Evolutionary conservation across 306 rosid species (phyloP).

Genomic region (Acacia melanoxylon): DNA sequence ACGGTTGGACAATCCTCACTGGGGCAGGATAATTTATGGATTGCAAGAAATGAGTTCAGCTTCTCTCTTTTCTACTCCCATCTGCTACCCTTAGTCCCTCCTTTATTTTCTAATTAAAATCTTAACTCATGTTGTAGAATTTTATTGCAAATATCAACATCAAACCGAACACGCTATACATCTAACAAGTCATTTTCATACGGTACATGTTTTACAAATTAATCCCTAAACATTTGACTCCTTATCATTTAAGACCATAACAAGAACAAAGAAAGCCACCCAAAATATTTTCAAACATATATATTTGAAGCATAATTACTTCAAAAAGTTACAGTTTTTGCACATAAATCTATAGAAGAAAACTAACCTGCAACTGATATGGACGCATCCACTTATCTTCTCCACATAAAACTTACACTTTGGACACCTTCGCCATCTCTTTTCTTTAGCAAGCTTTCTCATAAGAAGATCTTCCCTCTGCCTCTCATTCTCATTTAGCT

Average conservation of each 20-base stretch:
- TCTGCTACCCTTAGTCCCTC: too few relatives aligned
- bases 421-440: slow-evolving; percentile 12
- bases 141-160: too few relatives aligned
- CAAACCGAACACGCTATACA: too few relatives aligned
- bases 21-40: too few relatives aligned
- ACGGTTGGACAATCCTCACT: too few relatives aligned
- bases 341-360: not conserved
- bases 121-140: too few relatives aligned
- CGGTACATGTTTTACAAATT: not conserved
- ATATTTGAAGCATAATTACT: not conserved
- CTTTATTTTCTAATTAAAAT: too few relatives aligned
- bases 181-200: too few relatives aligned
- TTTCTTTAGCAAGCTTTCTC: not conserved
- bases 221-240: not conserved
- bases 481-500: not conserved
- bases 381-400: not conserved
- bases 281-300: too few relatives aligned
- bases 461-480: not conserved
- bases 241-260: not conserved
- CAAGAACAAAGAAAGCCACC: too few relatives aligned
- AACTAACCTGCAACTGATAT: not conserved
- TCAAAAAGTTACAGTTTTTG: not conserved
- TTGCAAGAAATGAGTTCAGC: too few relatives aligned
- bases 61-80: too few relatives aligned
- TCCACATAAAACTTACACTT: not conserved